Conservation (phyloP, 805 yeast species). For the Grigorovia humatica region DNA sequence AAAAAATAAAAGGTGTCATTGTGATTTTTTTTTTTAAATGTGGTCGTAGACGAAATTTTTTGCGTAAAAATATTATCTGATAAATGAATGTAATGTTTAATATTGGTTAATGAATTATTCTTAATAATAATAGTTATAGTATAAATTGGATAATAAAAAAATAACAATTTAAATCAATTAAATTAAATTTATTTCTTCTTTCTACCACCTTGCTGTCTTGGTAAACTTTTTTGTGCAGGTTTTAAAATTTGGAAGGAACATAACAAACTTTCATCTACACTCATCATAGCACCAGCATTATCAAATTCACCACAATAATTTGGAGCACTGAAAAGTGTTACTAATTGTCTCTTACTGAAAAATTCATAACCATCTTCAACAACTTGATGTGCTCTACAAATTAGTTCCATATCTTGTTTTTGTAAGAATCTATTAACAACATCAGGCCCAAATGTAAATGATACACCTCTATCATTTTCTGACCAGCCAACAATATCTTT, state of each 20-base stretch:
- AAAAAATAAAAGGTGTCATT: background rate
- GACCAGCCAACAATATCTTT: constrained; percentile 98
- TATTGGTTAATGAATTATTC: background rate
- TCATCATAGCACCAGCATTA: constrained; percentile 99
- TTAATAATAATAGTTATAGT: constrained; percentile 11
- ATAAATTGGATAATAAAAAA: constrained; percentile 15
- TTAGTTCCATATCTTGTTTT: constrained; percentile 95
- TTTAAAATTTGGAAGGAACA: constrained; percentile 95
- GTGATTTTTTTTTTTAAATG: no score
- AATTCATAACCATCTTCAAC: constrained; percentile 99
- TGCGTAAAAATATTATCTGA: background rate
- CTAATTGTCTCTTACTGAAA: constrained; percentile 90
- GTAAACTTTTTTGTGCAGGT: constrained; percentile 79
- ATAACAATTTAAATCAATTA: background rate
- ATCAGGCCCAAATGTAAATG: constrained; percentile 99
- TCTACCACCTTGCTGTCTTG: constrained; percentile 29
- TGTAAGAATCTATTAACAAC: constrained; percentile 93
- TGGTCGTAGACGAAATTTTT: background rate
- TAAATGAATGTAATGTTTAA: background rate
- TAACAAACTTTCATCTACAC: constrained; percentile 89
- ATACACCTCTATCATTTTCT: constrained; percentile 97
- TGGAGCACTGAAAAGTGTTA: constrained; percentile 92
- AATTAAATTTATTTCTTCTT: constrained; percentile 18
- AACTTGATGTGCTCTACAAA: constrained; percentile 98
- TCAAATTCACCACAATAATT: constrained; percentile 98